phyloP scores from a whole-genome alignment of 2,329 filamentous ascomycete species.

The Trichophyton simii region DNA sequence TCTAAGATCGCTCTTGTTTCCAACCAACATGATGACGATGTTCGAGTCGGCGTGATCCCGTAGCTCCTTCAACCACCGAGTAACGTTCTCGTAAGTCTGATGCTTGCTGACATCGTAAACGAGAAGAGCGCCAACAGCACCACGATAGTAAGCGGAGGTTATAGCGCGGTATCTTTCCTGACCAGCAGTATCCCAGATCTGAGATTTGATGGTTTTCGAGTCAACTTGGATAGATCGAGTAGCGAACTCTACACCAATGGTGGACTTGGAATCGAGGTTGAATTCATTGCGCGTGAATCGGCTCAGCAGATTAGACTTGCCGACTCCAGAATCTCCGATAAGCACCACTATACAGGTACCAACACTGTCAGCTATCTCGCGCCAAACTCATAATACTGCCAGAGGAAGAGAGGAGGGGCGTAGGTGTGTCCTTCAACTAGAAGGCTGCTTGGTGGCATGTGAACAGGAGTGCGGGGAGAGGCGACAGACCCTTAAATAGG shows the following conservation, averaged over 20 bases:
- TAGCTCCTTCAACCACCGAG: slow-evolving; percentile 96
- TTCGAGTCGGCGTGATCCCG: slow-evolving; percentile 96
- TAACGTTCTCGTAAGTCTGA: slow-evolving; percentile 98
- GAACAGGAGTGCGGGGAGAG: not conserved
- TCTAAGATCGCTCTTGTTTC: slow-evolving; percentile 99
- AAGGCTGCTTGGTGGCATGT: not conserved
- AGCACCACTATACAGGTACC: slow-evolving; percentile 59
- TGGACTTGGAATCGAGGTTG: slow-evolving; percentile 99
- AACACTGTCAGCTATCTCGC: not conserved
- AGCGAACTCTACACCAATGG: slow-evolving; percentile 98
- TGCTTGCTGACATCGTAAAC: slow-evolving; percentile 99
- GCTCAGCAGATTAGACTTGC: slow-evolving; percentile 99
- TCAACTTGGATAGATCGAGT: slow-evolving; percentile 98
- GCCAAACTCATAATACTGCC: not conserved
- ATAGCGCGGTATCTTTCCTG: slow-evolving; percentile 99
- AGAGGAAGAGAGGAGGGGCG: not conserved
- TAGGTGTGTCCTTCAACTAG: not conserved
- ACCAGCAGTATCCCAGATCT: slow-evolving; percentile 99
- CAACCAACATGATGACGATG: slow-evolving; percentile 98
- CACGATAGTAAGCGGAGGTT: slow-evolving; percentile 97
- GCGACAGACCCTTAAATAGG: slow-evolving; percentile 80
- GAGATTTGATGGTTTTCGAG: slow-evolving; percentile 98
- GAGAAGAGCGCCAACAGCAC: slow-evolving; percentile 89
- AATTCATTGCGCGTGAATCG: slow-evolving; percentile 99
- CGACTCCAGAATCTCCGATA: slow-evolving; percentile 98